Conservation (phyloP, 148 eudicot species). For the Limonium bicolor region DNA sequence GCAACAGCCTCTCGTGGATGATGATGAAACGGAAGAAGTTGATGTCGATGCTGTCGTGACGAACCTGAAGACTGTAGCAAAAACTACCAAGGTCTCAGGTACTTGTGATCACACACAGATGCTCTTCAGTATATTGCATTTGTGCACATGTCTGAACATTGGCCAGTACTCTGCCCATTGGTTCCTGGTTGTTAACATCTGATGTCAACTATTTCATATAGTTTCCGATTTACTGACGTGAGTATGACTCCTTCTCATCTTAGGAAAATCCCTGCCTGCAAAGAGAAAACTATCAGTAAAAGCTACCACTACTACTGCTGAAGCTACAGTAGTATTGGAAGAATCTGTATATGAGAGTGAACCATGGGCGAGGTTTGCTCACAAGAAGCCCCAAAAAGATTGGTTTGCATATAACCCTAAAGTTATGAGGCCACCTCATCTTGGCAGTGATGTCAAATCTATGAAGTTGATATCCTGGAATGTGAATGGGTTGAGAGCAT, state of each 20-base stretch:
- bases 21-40: slow-evolving; percentile 12
- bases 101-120: too few relatives aligned
- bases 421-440: slow-evolving; percentile 80
- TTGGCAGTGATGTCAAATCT: slow-evolving; percentile 26
- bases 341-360: slow-evolving; percentile 25
- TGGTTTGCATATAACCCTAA: slow-evolving; percentile 86
- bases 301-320: slow-evolving; percentile 18
- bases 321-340: slow-evolving; percentile 19
- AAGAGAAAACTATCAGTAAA: slow-evolving; percentile 25
- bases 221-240: too few relatives aligned
- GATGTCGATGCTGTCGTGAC: slow-evolving; percentile 8
- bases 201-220: too few relatives aligned
- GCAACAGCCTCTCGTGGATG: slow-evolving; percentile 14
- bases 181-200: too few relatives aligned
- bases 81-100: slow-evolving; percentile 10
- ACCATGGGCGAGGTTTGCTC: slow-evolving; percentile 85
- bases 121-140: too few relatives aligned
- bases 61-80: slow-evolving; percentile 18
- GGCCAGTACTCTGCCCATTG: too few relatives aligned
- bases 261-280: slow-evolving; percentile 10
- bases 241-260: too few relatives aligned
- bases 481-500: slow-evolving; percentile 90
- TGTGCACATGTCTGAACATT: too few relatives aligned
- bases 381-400: slow-evolving; percentile 86
- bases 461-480: slow-evolving; percentile 90